A percentile compares a stretch with the other conserved stretches of the same genome.
Evolutionary conservation across 768 basidiomycete species (phyloP).

Genomic region (Termitomyces sp.): DNA sequence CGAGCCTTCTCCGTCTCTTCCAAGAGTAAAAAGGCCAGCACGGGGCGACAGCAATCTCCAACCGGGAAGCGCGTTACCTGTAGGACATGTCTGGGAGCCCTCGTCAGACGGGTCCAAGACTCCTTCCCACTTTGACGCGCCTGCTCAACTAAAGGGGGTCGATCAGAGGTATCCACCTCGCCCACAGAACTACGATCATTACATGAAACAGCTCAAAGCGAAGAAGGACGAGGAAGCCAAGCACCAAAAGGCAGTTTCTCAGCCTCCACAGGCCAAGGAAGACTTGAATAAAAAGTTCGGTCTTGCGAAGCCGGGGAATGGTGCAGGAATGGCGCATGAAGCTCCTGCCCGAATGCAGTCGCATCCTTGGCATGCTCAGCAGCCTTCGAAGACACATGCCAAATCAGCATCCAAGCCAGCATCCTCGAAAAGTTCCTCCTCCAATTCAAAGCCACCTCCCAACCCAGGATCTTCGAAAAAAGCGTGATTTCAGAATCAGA

Average conservation of each 20-base stretch:
- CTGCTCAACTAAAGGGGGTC: neutral
- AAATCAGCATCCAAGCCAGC: too few relatives aligned
- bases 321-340: neutral
- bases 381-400: too few relatives aligned
- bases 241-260: neutral
- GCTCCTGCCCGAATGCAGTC: neutral
- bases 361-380: too few relatives aligned
- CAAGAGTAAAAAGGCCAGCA: neutral
- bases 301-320: neutral
- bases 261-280: neutral
- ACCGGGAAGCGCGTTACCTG: neutral
- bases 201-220: neutral
- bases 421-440: too few relatives aligned
- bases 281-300: neutral
- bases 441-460: too few relatives aligned
- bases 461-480: too few relatives aligned
- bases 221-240: neutral
- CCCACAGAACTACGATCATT: conserved; percentile 1
- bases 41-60: neutral
- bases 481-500: too few relatives aligned
- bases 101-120: neutral
- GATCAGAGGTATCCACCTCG: conserved; percentile 4
- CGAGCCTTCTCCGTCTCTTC: too few relatives aligned
- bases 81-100: conserved; percentile 5
- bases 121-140: conserved; percentile 4